phyloP scores from a whole-genome alignment of 2,329 filamentous ascomycete genomes.

The Pseudogymnoascus sp. region DNA sequence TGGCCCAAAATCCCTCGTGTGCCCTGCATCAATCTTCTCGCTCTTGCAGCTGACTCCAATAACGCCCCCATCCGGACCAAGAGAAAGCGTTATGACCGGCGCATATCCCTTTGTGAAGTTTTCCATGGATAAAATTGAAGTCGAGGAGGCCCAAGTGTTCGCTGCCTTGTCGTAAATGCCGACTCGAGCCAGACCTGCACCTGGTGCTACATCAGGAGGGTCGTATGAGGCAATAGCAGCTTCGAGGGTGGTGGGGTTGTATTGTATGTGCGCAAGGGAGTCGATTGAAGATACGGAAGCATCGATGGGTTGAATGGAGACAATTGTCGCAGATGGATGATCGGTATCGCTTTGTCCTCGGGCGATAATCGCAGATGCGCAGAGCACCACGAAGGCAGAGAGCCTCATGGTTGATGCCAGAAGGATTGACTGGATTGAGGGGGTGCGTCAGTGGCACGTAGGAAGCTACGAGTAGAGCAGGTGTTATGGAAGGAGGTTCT shows the following conservation, averaged over 20 bases:
- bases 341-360: conserved; percentile 1
- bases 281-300: conserved; percentile 34
- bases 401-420: neutral
- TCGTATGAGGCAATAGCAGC: conserved; percentile 47
- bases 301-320: conserved; percentile 25
- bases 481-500: neutral
- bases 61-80: conserved; percentile 38
- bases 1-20: conserved; percentile 58
- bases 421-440: neutral
- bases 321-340: conserved; percentile 1
- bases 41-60: conserved; percentile 47
- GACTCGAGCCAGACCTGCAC: conserved; percentile 43
- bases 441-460: neutral
- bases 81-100: conserved; percentile 46
- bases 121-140: conserved; percentile 45
- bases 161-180: conserved; percentile 46
- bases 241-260: conserved; percentile 39
- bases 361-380: neutral
- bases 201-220: conserved; percentile 43
- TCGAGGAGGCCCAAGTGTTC: conserved; percentile 44
- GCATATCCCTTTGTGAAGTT: conserved; percentile 56
- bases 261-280: conserved; percentile 49
- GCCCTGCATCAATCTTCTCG: conserved; percentile 53
- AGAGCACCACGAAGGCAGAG: neutral
- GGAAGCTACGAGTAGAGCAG: neutral